phyloP scores from a whole-genome alignment of 2,329 filamentous ascomycete species.

The Aspergillus carbonarius region DNA sequence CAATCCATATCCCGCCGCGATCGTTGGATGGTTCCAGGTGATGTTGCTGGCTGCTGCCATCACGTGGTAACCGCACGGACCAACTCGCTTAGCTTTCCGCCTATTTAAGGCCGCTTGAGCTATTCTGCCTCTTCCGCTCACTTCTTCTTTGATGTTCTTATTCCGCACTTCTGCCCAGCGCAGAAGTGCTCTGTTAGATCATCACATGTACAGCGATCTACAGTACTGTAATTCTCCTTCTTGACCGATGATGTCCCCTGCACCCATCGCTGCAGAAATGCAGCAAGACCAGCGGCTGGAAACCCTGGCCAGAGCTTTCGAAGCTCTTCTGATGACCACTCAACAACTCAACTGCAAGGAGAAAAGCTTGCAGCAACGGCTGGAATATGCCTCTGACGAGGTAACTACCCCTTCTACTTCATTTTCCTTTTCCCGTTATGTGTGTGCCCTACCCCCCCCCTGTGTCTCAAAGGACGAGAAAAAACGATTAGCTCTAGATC shows the following conservation, averaged over 20 bases:
- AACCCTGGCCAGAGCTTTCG: conserved; percentile 40
- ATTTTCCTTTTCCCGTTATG: too few species aligned
- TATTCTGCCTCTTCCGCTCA: conserved; percentile 21
- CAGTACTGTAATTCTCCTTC: conserved; percentile 23
- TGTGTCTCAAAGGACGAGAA: conserved; percentile 50
- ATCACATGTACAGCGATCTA: conserved; percentile 22
- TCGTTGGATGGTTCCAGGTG: too few species aligned
- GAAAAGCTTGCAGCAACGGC: conserved; percentile 37
- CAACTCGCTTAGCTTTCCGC: conserved; percentile 36
- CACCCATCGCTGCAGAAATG: conserved; percentile 26
- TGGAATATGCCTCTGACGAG: conserved; percentile 42
- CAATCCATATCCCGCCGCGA: too few species aligned
- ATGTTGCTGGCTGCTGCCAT: not conserved
- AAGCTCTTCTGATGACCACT: conserved; percentile 43
- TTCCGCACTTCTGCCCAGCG: conserved; percentile 25
- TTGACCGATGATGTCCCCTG: conserved; percentile 33
- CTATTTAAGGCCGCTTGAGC: conserved; percentile 18
- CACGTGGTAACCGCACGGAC: conserved; percentile 33
- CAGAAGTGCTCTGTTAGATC: conserved; percentile 23
- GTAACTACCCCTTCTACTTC: conserved; percentile 29
- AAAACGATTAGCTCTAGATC: conserved; percentile 78
- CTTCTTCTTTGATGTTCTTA: conserved; percentile 19
- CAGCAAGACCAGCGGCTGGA: conserved; percentile 39
- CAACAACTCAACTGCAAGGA: conserved; percentile 42
- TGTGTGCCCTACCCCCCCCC: not conserved